Evolutionary conservation across 148 eudicot species (phyloP).

Genomic region (Vaccinium myrtillus): DNA sequence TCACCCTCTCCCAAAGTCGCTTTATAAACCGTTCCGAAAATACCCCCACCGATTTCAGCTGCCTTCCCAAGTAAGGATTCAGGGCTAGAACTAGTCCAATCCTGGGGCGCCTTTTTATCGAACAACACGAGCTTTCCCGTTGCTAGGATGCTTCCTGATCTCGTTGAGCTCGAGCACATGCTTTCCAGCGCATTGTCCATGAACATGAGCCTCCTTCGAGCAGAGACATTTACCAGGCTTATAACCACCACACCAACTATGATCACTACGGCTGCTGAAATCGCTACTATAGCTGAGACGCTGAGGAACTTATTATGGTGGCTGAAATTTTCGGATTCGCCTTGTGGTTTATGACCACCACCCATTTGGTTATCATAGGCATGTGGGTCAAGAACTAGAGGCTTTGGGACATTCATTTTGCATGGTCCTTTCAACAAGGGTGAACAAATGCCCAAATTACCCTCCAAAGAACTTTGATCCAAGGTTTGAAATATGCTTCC

Average conservation of each 20-base stretch:
- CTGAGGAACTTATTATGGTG: conserved; percentile 70
- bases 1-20: conserved; percentile 47
- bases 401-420: conserved; percentile 82
- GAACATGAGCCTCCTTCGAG: conserved; percentile 56
- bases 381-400: conserved; percentile 77
- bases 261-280: conserved; percentile 72
- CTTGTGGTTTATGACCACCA: conserved; percentile 26
- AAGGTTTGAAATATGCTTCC: conserved; percentile 67
- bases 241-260: conserved; percentile 64
- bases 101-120: conserved; percentile 56
- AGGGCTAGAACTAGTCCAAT: conserved; percentile 41
- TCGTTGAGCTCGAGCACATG: conserved; percentile 71
- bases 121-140: conserved; percentile 72
- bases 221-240: conserved; percentile 64
- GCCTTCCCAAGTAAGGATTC: conserved; percentile 65
- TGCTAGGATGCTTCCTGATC: conserved; percentile 48
- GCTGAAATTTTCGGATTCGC: conserved; percentile 9
- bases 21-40: conserved; percentile 75
- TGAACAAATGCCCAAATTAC: conserved; percentile 84
- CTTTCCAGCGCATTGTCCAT: conserved; percentile 73
- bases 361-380: conserved; percentile 48
- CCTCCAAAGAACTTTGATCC: conserved; percentile 67
- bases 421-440: conserved; percentile 88
- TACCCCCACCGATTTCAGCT: conserved; percentile 67
- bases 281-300: conserved; percentile 72